Conservation (phyloP, 345 rosid species). For the Erysimum cheiranthoides region DNA sequence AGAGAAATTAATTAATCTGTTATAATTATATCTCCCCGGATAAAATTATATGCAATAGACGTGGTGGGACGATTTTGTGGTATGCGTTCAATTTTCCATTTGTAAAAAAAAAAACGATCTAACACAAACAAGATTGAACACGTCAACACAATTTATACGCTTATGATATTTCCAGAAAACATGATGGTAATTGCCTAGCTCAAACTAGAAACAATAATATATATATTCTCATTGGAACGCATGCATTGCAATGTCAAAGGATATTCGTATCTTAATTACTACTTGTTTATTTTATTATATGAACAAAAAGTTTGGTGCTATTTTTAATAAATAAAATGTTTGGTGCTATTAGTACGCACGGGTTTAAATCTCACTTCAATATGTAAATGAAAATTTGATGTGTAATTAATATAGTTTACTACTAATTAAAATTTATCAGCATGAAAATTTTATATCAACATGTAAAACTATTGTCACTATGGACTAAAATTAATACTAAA, state of each 20-base stretch:
- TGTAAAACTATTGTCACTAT: no score
- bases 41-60: no score
- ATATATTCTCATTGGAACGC: constrained; percentile 13
- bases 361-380: constrained; percentile 11
- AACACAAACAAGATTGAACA: constrained; percentile 2
- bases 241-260: constrained; percentile 18
- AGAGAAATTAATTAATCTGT: no score
- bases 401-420: not conserved
- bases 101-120: not conserved
- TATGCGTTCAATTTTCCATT: no score
- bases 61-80: no score
- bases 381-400: not conserved
- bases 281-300: constrained; percentile 7
- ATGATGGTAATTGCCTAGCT: constrained; percentile 22
- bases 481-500: no score
- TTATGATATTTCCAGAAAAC: constrained; percentile 13
- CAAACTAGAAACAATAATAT: constrained; percentile 6
- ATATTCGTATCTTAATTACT: constrained; percentile 29
- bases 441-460: no score
- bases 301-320: not conserved
- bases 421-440: no score
- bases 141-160: constrained; percentile 19
- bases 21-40: no score
- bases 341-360: not conserved
- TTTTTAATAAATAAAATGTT: no score